phyloP scores from a whole-genome alignment of 1,139 yeast genomes.

The Scheffersomyces titani region DNA sequence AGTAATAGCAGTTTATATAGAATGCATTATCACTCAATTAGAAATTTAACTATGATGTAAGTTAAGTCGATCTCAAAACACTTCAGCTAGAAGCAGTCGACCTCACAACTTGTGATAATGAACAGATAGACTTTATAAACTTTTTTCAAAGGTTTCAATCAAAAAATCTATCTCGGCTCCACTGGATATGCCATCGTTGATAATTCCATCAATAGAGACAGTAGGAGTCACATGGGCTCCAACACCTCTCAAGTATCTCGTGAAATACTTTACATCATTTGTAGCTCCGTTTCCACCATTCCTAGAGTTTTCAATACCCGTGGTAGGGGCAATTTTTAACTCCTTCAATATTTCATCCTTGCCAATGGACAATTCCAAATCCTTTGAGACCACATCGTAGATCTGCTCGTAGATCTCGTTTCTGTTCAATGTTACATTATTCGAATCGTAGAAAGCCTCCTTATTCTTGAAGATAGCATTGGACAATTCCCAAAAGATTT shows the following conservation, averaged over 20 bases:
- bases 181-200: conserved; percentile 37
- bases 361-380: conserved; percentile 34
- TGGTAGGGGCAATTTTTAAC: conserved; percentile 27
- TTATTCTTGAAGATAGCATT: conserved; percentile 55
- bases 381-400: conserved; percentile 49
- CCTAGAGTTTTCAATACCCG: conserved; percentile 25
- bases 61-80: no score
- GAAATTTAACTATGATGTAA: no score
- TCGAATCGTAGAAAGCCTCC: conserved; percentile 61
- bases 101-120: neutral
- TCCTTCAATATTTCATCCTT: conserved; percentile 37
- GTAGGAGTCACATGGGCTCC: conserved; percentile 90
- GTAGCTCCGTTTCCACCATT: conserved; percentile 64
- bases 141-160: conserved; percentile 27
- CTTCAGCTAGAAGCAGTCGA: no score
- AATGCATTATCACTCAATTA: neutral
- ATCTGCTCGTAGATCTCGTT: conserved; percentile 57
- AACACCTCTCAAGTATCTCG: conserved; percentile 70
- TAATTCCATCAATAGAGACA: conserved; percentile 69
- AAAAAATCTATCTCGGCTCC: conserved; percentile 37
- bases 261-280: conserved; percentile 69
- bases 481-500: conserved; percentile 64
- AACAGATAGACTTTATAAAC: conserved; percentile 1
- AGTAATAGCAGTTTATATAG: neutral
- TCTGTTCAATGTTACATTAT: conserved; percentile 55